A percentile compares a stretch with the other conserved stretches of the same genome.
These are phyloP conservation scores for Eucalyptus regnans DNA, from an alignment of 345 rosid genomes.

Conservation along the genomic window DNA sequence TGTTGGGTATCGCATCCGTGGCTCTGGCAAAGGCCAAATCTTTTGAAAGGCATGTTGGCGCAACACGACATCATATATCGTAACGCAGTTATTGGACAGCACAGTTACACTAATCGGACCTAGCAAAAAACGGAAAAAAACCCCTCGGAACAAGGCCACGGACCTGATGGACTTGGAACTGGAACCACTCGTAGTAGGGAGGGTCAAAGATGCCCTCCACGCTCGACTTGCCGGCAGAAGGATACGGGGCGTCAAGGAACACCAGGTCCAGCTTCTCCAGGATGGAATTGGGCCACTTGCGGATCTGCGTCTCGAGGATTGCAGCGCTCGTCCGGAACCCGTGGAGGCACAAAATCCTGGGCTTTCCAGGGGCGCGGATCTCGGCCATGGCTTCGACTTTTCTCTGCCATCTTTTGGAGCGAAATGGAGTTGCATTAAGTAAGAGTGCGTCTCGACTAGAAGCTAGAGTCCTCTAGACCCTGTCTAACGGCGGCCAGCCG, in stretches of 20 bases:
- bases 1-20: neutral
- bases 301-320: neutral
- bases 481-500: neutral
- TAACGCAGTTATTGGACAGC: neutral
- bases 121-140: neutral
- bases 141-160: neutral
- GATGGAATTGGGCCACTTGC: conserved; percentile 9
- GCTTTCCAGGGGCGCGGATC: neutral
- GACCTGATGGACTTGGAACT: conserved; percentile 19
- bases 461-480: neutral
- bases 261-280: conserved; percentile 17
- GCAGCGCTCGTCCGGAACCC: conserved; percentile 32
- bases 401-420: neutral
- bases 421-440: neutral
- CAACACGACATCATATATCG: neutral
- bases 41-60: neutral
- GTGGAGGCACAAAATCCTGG: conserved; percentile 20
- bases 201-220: conserved; percentile 24
- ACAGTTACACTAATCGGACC: neutral
- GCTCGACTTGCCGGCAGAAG: conserved; percentile 21
- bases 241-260: conserved; percentile 28
- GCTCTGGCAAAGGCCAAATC: neutral
- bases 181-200: conserved; percentile 30
- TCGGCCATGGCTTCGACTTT: neutral
- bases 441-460: neutral